These are phyloP conservation scores for Fusarium phyllophilum DNA, from an alignment of 2,329 filamentous ascomycete genomes.

Conservation along the genomic window DNA sequence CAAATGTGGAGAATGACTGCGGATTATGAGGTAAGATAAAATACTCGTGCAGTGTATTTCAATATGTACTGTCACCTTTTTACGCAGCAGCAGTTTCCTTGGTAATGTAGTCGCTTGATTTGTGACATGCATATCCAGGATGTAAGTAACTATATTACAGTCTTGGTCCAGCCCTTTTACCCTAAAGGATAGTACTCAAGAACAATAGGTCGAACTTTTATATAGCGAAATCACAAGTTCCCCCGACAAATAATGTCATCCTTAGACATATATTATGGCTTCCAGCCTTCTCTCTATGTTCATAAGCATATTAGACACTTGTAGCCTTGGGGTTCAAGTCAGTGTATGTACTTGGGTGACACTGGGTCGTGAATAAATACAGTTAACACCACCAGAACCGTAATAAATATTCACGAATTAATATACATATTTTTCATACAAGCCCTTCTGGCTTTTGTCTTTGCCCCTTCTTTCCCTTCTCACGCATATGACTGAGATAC, in stretches of 20 bases:
- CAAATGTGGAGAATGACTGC: slow-evolving; percentile 15
- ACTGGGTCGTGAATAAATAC: not conserved
- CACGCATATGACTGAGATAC: not conserved
- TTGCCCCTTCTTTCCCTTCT: not conserved
- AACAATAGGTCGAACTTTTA: not conserved
- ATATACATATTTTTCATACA: not conserved
- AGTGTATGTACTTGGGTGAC: not conserved
- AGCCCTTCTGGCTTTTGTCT: not conserved
- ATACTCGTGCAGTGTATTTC: not conserved
- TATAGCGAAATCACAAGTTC: not conserved
- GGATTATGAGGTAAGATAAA: not conserved
- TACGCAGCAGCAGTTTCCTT: not conserved
- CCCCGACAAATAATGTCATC: not conserved
- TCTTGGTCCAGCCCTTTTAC: not conserved
- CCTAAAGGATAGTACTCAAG: not conserved
- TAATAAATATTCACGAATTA: not conserved
- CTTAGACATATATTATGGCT: not conserved
- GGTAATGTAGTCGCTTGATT: not conserved
- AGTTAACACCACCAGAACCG: not conserved
- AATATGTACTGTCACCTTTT: not conserved
- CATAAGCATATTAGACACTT: too few species aligned
- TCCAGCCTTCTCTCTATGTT: too few species aligned
- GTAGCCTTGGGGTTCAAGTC: not conserved
- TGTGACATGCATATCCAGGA: not conserved
- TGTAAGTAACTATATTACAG: not conserved